phyloP scores from a whole-genome alignment of 129 eudicot species.

The Chrysanthemum makinoi region DNA sequence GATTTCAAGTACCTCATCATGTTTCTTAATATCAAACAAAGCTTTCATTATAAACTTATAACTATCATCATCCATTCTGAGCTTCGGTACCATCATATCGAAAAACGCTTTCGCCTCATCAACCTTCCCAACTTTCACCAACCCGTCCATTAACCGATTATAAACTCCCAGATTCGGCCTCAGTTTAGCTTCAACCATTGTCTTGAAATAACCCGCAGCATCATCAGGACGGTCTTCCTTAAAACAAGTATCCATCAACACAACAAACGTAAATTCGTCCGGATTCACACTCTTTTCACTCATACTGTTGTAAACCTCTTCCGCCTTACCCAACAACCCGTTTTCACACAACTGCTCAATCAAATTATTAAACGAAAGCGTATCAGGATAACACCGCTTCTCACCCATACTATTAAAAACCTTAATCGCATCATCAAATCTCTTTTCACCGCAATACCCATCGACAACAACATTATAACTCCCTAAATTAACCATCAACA shows the following conservation, averaged over 20 bases:
- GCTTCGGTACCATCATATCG: slow-evolving; percentile 77
- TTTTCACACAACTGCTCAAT: slow-evolving; percentile 75
- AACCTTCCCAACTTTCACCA: slow-evolving; percentile 75
- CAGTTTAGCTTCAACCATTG: slow-evolving; percentile 76
- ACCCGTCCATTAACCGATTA: slow-evolving; percentile 58
- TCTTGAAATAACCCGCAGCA: slow-evolving; percentile 70
- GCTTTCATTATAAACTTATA: slow-evolving; percentile 87
- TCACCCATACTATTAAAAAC: slow-evolving; percentile 73
- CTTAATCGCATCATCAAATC: slow-evolving; percentile 64
- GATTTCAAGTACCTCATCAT: slow-evolving; percentile 67
- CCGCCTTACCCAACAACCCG: slow-evolving; percentile 63
- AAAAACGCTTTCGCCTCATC: slow-evolving; percentile 83
- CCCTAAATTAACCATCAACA: slow-evolving; percentile 65
- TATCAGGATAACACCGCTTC: slow-evolving; percentile 76
- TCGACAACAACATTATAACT: slow-evolving; percentile 87
- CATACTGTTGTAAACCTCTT: slow-evolving; percentile 72
- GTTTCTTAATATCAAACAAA: slow-evolving; percentile 58
- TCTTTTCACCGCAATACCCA: slow-evolving; percentile 66
- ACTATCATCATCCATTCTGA: slow-evolving; percentile 75
- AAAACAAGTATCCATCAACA: slow-evolving; percentile 87
- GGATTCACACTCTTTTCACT: slow-evolving; percentile 68
- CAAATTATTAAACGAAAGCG: slow-evolving; percentile 75
- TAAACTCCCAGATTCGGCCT: slow-evolving; percentile 81
- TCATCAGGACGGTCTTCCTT: slow-evolving; percentile 72
- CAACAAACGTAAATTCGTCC: slow-evolving; percentile 74